Percentiles rank a stretch among this genome's conserved stretches.
Conservation (phyloP, 345 rosid species). For the Carallia pectinifolia region DNA sequence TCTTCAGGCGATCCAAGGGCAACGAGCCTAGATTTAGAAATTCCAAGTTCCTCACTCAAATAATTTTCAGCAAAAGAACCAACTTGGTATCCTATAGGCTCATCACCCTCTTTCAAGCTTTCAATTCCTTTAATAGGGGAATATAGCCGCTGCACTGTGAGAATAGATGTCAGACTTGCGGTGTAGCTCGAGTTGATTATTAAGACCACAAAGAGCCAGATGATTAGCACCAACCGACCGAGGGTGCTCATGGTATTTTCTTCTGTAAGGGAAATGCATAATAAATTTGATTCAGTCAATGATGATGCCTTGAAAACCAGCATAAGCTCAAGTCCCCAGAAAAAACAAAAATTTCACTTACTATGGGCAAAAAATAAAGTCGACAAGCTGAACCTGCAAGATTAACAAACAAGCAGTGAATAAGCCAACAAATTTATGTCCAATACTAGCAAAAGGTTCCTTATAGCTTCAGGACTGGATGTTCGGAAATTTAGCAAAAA, state of each 20-base stretch:
- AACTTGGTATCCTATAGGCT: constrained; percentile 78
- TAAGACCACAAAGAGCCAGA: constrained; percentile 91
- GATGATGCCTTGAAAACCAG: background rate
- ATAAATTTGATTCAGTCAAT: constrained; percentile 25
- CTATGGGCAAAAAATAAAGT: constrained; percentile 91
- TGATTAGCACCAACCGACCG: constrained; percentile 75
- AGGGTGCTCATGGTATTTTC: constrained; percentile 83
- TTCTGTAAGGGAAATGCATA: constrained; percentile 46
- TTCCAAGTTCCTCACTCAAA: constrained; percentile 66
- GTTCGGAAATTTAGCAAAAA: too few relatives aligned
- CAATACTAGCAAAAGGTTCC: background rate
- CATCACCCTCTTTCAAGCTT: constrained; percentile 57
- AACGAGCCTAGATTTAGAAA: constrained; percentile 66
- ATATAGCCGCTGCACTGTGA: constrained; percentile 85
- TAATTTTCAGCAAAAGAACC: constrained; percentile 87
- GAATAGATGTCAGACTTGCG: constrained; percentile 87
- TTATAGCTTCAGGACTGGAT: too few relatives aligned
- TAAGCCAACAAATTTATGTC: constrained; percentile 22
- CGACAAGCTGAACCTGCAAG: constrained; percentile 96
- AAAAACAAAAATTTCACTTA: constrained; percentile 38
- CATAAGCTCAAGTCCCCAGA: background rate
- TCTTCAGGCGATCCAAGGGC: constrained; percentile 82
- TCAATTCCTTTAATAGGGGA: constrained; percentile 80
- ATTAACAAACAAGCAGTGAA: constrained; percentile 26
- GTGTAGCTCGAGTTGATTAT: constrained; percentile 97